Base-by-base conservation (phyloP, 1,139 yeast species). In the Candida sanyaensis region DNA sequence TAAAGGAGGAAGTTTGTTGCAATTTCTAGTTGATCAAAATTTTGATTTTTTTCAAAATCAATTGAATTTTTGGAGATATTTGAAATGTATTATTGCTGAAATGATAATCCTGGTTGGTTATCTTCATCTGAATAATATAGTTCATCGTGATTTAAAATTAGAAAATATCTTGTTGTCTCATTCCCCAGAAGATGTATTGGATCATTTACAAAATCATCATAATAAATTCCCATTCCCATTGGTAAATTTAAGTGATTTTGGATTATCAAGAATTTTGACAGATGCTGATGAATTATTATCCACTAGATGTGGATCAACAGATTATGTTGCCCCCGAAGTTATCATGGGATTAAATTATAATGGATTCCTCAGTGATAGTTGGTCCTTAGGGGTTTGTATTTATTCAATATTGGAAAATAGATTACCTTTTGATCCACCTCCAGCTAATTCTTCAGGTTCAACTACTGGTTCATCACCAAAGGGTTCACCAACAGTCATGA, bases 221-320 rank as follows among this genome's bases (percentile, higher is more conserved):
- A 33, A 50, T 24, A 36, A 50, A 12, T 41, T 51, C 32, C 39
- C 39, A 9, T 36, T 36, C 29, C 39, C 39, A 4, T 36, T 36
- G 24, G 78, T 84, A 1, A 84, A 88, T 33, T 65, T 93, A 39
- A 86, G 96, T 0, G 99, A 93, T 69, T 84, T 93, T 66, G 99
- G 99, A 0, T 75, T 93, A 27, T 86, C 96, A 11, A 84, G 90
- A 57, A 71, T 75, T 46, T 76, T 92, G 21, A 80, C 78, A 42
- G 77, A 80, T 1, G 73, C 69, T 0, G 73, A 79, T 52, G 89
- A 91, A 37, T 58, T 86, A 48, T 74, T 95, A 28, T 76, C 86
- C 2, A 92, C 98, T 0, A 70, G 98, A 50, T 93, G 99, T 66
- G 99, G 99, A 0, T 88, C 96, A 1, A 97, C 90, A 55, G 98